phyloP scores from a whole-genome alignment of 495 filamentous ascomycete genomes.

The Hyaloscypha variabilis region DNA sequence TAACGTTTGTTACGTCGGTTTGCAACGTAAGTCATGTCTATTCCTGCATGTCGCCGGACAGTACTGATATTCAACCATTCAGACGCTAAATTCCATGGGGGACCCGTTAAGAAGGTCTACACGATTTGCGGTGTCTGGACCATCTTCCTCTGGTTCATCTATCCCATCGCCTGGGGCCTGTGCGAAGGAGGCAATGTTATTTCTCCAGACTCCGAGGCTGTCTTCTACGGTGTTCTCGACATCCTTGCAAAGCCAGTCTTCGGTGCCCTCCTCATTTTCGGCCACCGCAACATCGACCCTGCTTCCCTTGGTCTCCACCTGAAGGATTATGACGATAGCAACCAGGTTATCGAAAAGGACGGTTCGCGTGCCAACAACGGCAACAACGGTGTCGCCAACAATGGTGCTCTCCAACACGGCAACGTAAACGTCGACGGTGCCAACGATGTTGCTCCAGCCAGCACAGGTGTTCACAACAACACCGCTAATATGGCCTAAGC shows the following conservation, averaged over 20 bases:
- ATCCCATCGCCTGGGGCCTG: constrained; percentile 71
- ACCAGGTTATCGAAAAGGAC: background rate
- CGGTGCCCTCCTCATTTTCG: constrained; percentile 53
- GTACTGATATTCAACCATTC: background rate
- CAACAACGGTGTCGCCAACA: background rate
- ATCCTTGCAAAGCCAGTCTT: constrained; percentile 63
- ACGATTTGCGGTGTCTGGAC: constrained; percentile 51
- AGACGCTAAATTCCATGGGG: constrained; percentile 55
- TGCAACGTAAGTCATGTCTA: constrained; percentile 34
- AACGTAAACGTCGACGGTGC: background rate
- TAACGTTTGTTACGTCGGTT: constrained; percentile 52
- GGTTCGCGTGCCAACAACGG: background rate
- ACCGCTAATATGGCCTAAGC: background rate
- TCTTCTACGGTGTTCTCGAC: constrained; percentile 76
- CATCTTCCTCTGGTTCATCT: constrained; percentile 63
- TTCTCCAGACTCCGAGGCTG: constrained; percentile 51
- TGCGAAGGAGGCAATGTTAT: constrained; percentile 71
- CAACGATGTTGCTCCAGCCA: background rate
- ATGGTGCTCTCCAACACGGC: background rate
- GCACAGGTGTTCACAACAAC: background rate
- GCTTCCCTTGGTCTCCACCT: constrained; percentile 47
- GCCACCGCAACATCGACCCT: constrained; percentile 57
- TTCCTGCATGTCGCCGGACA: background rate
- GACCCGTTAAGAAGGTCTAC: constrained; percentile 57
- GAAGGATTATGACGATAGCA: constrained; percentile 26